Conservation (phyloP, 305 asterid species). For the Fraxinus sp. region DNA sequence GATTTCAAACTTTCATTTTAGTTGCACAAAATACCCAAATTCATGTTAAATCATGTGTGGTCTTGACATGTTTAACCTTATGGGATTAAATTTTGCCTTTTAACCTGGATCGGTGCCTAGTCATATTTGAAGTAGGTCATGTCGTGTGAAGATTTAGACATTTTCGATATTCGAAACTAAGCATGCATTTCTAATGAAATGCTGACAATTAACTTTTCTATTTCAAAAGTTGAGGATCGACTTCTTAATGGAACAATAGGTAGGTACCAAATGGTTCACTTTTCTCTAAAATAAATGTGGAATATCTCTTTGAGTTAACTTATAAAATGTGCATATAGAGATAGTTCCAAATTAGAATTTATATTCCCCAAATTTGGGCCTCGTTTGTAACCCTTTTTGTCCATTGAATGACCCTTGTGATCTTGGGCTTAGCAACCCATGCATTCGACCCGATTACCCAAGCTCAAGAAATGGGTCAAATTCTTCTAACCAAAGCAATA, state of each 20-base stretch:
- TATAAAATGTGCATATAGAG: not conserved
- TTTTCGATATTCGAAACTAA: not conserved
- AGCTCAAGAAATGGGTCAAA: constrained; percentile 32
- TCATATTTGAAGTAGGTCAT: not conserved
- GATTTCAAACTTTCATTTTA: not conserved
- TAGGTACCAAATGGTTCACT: not conserved
- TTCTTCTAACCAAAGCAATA: constrained; percentile 27
- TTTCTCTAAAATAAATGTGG: not conserved
- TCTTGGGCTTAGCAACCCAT: constrained; percentile 30
- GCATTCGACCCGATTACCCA: constrained; percentile 33
- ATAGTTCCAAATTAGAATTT: not conserved
- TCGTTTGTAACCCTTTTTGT: constrained; percentile 22
- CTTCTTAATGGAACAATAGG: not conserved
- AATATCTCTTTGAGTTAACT: not conserved
- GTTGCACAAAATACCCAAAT: not conserved
- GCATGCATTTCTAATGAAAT: not conserved
- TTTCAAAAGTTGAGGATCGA: not conserved
- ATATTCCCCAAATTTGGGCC: constrained; percentile 9
- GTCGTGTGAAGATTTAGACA: not conserved
- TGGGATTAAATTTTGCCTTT: not conserved
- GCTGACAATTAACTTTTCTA: not conserved
- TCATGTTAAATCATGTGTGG: not conserved
- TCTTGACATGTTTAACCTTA: not conserved
- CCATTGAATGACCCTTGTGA: constrained; percentile 4
- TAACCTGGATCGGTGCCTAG: not conserved